Percentiles rank a stretch among this genome's conserved stretches.
Evolutionary conservation across 2,329 filamentous ascomycete genomes (phyloP).

Genomic region (Nannizziopsis barbatae): DNA sequence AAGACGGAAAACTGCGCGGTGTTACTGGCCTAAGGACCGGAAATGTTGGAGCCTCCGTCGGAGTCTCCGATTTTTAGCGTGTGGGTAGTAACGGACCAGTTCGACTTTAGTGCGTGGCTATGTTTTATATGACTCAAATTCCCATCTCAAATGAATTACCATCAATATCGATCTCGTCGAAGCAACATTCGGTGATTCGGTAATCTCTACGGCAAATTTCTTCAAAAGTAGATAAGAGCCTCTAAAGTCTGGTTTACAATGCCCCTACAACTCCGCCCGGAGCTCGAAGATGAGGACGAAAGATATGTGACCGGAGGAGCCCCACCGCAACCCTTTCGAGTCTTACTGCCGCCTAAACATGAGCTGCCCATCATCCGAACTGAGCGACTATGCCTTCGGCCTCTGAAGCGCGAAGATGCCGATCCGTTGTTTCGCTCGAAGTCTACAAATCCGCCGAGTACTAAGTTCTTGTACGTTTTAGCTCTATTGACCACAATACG

Average conservation of each 20-base stretch:
- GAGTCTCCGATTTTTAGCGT: too few relatives aligned
- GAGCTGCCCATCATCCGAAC: constrained; percentile 9
- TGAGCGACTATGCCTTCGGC: constrained; percentile 9
- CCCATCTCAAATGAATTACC: neutral
- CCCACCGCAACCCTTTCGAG: constrained; percentile 9
- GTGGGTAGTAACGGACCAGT: too few relatives aligned
- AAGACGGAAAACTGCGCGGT: too few relatives aligned
- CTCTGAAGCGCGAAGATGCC: neutral
- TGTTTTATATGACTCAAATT: too few relatives aligned
- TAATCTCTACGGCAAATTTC: too few relatives aligned
- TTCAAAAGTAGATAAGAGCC: too few relatives aligned
- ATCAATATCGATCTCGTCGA: neutral
- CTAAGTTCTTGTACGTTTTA: neutral
- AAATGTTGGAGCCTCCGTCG: too few relatives aligned
- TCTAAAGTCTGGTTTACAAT: neutral
- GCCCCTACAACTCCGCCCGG: neutral
- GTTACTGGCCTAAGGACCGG: too few relatives aligned
- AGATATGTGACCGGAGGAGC: constrained; percentile 10
- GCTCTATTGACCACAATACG: too few relatives aligned
- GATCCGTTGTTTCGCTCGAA: neutral
- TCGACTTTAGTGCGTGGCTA: too few relatives aligned
- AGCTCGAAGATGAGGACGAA: constrained; percentile 7
- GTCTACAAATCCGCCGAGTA: neutral
- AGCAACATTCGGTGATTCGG: too few relatives aligned
- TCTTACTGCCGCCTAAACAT: constrained; percentile 7